Percentiles rank a stretch among this genome's conserved stretches.
Conservation (phyloP, 78 protist species). For the Polysphondylium violaceum region DNA sequence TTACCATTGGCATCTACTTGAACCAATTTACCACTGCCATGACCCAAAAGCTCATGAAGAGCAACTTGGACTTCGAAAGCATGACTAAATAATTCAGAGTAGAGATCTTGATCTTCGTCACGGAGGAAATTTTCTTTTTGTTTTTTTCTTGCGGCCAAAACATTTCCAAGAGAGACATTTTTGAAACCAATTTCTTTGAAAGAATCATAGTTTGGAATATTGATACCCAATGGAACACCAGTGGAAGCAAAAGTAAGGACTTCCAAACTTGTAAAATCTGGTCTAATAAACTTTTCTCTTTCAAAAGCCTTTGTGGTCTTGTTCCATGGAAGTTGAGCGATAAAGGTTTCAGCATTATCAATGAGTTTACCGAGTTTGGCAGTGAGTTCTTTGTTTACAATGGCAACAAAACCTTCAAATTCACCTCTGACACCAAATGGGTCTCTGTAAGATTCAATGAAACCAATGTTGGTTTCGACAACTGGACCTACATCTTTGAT, state of each 20-base stretch:
- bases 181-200: slow-evolving; percentile 83
- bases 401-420: slow-evolving; percentile 90
- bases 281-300: slow-evolving; percentile 83
- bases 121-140: slow-evolving; percentile 55
- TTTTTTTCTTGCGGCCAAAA: slow-evolving; percentile 46
- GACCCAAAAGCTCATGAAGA: slow-evolving; percentile 90
- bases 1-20: slow-evolving; percentile 24
- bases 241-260: slow-evolving; percentile 83
- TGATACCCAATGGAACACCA: slow-evolving; percentile 87
- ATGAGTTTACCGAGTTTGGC: slow-evolving; percentile 70
- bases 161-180: slow-evolving; percentile 90
- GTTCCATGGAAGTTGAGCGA: slow-evolving; percentile 86
- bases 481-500: slow-evolving; percentile 86
- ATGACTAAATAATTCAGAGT: slow-evolving; percentile 12
- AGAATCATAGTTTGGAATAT: slow-evolving; percentile 15
- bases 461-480: slow-evolving; percentile 90
- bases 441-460: slow-evolving; percentile 89
- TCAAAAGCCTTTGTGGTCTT: slow-evolving; percentile 58
- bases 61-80: slow-evolving; percentile 90
- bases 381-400: slow-evolving; percentile 84
- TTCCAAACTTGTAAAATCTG: slow-evolving; percentile 91
- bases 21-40: slow-evolving; percentile 88
- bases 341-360: slow-evolving; percentile 58
- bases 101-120: slow-evolving; percentile 73
- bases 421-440: slow-evolving; percentile 91